Conservation (phyloP, 1,139 yeast genomes). For the Insectozyma bohioensis region DNA sequence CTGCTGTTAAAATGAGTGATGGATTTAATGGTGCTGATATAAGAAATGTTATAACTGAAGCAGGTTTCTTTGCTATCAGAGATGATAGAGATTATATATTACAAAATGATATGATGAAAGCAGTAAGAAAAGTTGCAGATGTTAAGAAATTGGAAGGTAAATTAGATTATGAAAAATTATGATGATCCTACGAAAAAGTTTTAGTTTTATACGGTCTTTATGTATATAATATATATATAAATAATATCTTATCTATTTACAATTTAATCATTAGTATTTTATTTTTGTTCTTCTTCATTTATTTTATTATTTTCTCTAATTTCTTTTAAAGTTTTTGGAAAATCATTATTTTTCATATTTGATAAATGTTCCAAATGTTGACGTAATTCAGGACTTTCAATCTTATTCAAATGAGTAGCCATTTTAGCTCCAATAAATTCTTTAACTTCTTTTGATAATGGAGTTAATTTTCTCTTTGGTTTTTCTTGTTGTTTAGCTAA, state of each 20-base stretch:
- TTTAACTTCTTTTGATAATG: slow-evolving; percentile 66
- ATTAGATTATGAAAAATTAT: slow-evolving; percentile 88
- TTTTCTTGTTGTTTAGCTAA: slow-evolving; percentile 48
- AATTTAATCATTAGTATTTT: not conserved
- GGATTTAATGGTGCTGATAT: slow-evolving; percentile 99
- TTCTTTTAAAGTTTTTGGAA: slow-evolving; percentile 24
- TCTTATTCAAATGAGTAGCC: slow-evolving; percentile 50
- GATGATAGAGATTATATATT: slow-evolving; percentile 94
- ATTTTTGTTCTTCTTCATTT: slow-evolving; percentile 1
- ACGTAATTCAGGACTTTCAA: slow-evolving; percentile 37
- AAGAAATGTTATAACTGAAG: slow-evolving; percentile 97
- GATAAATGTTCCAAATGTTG: slow-evolving; percentile 44
- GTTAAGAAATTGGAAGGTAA: slow-evolving; percentile 97
- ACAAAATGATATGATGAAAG: slow-evolving; percentile 95
- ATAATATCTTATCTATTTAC: slow-evolving; percentile 7
- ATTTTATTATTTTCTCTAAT: slow-evolving; percentile 10
- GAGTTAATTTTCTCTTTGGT: slow-evolving; percentile 46
- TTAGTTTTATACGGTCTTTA: no score
- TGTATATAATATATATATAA: slow-evolving; percentile 1
- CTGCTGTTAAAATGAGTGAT: slow-evolving; percentile 96
- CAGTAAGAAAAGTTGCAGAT: slow-evolving; percentile 96
- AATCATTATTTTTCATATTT: slow-evolving; percentile 28
- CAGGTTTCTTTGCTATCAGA: slow-evolving; percentile 97
- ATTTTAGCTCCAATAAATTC: slow-evolving; percentile 70
- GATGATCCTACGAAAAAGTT: slow-evolving; percentile 10